Conservation (phyloP, 2,329 filamentous ascomycete species). For the Colletotrichum destructivum region DNA sequence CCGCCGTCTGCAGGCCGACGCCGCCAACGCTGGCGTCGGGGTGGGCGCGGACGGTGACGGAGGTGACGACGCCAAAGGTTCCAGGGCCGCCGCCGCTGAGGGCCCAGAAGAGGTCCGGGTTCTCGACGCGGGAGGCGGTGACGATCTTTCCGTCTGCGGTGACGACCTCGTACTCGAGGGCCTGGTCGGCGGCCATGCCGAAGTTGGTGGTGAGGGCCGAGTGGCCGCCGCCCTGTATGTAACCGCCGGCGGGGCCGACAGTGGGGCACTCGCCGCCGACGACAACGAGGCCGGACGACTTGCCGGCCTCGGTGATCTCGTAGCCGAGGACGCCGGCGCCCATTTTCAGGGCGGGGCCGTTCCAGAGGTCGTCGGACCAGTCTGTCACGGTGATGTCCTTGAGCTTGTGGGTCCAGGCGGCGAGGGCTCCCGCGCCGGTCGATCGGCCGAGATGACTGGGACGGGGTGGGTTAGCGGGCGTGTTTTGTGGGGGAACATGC, state of each 20-base stretch:
- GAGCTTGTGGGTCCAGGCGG: constrained; percentile 57
- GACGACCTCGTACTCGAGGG: constrained; percentile 70
- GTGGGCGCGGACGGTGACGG: constrained; percentile 68
- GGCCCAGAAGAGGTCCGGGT: constrained; percentile 76
- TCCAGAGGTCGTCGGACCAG: constrained; percentile 59
- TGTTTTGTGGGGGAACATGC: constrained; percentile 29
- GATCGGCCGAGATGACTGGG: constrained; percentile 55
- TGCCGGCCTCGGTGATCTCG: constrained; percentile 53
- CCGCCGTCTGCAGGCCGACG: constrained; percentile 54
- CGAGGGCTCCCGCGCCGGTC: constrained; percentile 57
- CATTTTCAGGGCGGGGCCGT: constrained; percentile 65
- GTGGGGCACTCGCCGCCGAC: constrained; percentile 66
- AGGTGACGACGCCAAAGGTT: constrained; percentile 71
- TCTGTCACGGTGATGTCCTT: constrained; percentile 59
- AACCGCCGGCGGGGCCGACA: constrained; percentile 73
- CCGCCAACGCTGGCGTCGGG: constrained; percentile 59
- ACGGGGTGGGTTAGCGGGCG: constrained; percentile 45
- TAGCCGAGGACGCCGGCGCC: constrained; percentile 67
- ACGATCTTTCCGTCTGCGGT: constrained; percentile 64
- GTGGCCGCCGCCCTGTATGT: constrained; percentile 73
- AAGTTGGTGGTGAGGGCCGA: constrained; percentile 66
- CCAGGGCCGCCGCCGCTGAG: constrained; percentile 72
- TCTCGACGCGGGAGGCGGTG: constrained; percentile 60
- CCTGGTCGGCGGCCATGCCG: constrained; percentile 73
- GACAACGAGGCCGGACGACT: constrained; percentile 48